Evolutionary conservation across 495 filamentous ascomycete genomes (phyloP).

Genomic region (Cairneyella variabilis): DNA sequence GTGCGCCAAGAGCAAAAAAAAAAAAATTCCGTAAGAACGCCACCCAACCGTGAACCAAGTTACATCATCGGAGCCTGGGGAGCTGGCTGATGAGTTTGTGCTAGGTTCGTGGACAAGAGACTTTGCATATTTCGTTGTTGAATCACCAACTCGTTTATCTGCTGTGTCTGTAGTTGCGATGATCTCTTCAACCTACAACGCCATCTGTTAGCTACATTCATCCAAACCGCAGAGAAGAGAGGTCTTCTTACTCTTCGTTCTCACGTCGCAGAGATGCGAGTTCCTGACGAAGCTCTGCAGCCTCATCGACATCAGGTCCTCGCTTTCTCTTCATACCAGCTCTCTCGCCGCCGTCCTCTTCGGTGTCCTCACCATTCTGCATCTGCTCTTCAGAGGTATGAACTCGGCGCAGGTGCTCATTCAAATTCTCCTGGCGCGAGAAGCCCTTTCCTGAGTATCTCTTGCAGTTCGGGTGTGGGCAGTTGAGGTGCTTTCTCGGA

Average conservation of each 20-base stretch:
- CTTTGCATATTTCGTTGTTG: constrained; percentile 42
- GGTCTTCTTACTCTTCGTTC: constrained; percentile 36
- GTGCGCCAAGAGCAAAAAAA: not conserved
- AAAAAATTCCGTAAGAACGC: too few relatives aligned
- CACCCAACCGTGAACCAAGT: not conserved
- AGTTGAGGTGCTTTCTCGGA: constrained; percentile 72
- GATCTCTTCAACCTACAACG: not conserved
- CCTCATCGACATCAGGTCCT: constrained; percentile 28
- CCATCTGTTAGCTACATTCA: not conserved
- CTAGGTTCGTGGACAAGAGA: constrained; percentile 25
- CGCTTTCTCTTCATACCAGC: constrained; percentile 24
- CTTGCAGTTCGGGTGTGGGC: constrained; percentile 76
- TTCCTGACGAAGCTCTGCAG: constrained; percentile 50
- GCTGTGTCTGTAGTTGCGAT: constrained; percentile 14
- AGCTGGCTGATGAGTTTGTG: constrained; percentile 26
- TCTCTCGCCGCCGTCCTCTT: constrained; percentile 22
- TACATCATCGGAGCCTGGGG: constrained; percentile 18
- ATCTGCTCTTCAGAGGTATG: constrained; percentile 51
- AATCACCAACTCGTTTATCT: constrained; percentile 34
- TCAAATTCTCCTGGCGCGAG: constrained; percentile 80
- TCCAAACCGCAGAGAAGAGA: not conserved
- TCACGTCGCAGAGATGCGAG: constrained; percentile 53
- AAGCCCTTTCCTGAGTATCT: constrained; percentile 75
- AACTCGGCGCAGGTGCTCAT: constrained; percentile 80
- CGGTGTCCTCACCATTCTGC: constrained; percentile 30